Evolutionary conservation across 768 basidiomycete genomes (phyloP).

Genomic region (Tulasnella sp.): DNA sequence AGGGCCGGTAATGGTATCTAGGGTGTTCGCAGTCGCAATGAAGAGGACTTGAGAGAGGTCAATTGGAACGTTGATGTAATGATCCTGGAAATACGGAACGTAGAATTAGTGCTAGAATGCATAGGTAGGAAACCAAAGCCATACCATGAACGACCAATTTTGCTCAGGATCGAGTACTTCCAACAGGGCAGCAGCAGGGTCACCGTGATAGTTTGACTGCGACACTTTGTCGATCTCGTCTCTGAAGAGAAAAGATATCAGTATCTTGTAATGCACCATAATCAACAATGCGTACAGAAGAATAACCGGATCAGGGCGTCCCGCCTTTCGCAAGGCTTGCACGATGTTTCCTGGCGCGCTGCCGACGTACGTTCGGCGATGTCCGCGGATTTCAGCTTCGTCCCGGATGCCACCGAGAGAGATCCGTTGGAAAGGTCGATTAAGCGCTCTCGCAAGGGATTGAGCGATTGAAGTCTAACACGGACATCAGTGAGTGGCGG

Average conservation of each 20-base stretch:
- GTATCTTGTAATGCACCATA: neutral
- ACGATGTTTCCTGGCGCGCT: conserved; percentile 77
- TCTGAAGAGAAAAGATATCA: conserved; percentile 14
- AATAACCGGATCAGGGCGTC: conserved; percentile 67
- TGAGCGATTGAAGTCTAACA: conserved; percentile 89
- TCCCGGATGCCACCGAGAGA: conserved; percentile 87
- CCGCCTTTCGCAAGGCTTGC: conserved; percentile 76
- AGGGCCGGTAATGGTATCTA: conserved; percentile 81
- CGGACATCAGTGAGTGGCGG: conserved; percentile 48
- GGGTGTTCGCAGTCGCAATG: conserved; percentile 83
- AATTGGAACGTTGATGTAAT: conserved; percentile 82
- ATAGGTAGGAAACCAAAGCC: neutral
- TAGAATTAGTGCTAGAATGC: neutral
- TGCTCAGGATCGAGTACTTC: conserved; percentile 94
- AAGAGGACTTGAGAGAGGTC: conserved; percentile 84
- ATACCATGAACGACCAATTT: conserved; percentile 41
- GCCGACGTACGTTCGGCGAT: conserved; percentile 77
- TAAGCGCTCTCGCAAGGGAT: conserved; percentile 72
- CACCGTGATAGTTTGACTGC: conserved; percentile 80
- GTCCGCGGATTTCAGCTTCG: conserved; percentile 75
- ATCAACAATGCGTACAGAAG: conserved; percentile 34
- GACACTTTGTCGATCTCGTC: conserved; percentile 80
- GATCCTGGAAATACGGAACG: conserved; percentile 43
- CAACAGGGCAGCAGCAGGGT: conserved; percentile 79
- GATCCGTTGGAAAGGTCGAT: conserved; percentile 83